A percentile compares a stretch with the other conserved stretches of the same genome.
These are phyloP conservation scores for Neoboletus magnificus DNA, from an alignment of 768 basidiomycete genomes.

Conservation along the genomic window DNA sequence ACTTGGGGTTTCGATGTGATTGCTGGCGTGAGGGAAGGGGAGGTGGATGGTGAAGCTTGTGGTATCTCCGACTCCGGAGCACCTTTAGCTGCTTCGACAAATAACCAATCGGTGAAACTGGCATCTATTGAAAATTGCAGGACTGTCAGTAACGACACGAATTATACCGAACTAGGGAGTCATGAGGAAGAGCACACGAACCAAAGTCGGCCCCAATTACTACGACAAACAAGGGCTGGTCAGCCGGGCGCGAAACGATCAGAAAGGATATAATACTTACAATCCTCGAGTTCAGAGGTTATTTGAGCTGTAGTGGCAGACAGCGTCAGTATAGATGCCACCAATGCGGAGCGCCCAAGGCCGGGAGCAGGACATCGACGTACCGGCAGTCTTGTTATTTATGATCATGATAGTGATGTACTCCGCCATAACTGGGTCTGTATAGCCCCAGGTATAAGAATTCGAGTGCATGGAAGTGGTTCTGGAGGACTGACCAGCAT, in stretches of 20 bases:
- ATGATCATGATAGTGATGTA: slow-evolving; percentile 95
- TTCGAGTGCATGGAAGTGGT: slow-evolving; percentile 2
- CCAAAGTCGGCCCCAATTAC: slow-evolving; percentile 84
- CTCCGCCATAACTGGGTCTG: slow-evolving; percentile 90
- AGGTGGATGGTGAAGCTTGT: slow-evolving; percentile 29
- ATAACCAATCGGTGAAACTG: slow-evolving; percentile 88
- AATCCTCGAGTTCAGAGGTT: slow-evolving; percentile 80
- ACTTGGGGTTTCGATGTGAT: slow-evolving; percentile 25
- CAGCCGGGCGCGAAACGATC: slow-evolving; percentile 7
- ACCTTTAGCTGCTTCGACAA: slow-evolving; percentile 73
- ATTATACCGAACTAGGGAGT: background rate
- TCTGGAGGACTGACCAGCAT: slow-evolving; percentile 54
- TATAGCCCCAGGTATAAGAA: slow-evolving; percentile 3
- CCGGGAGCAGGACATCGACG: slow-evolving; percentile 22
- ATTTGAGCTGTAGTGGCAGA: slow-evolving; percentile 61
- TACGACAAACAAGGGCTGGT: slow-evolving; percentile 19
- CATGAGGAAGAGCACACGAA: slow-evolving; percentile 32
- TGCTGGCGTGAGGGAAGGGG: slow-evolving; percentile 22
- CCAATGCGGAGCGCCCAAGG: background rate
- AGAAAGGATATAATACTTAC: slow-evolving; percentile 36
- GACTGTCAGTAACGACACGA: slow-evolving; percentile 1
- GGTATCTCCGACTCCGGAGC: slow-evolving; percentile 49
- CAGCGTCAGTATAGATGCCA: slow-evolving; percentile 3
- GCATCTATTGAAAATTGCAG: slow-evolving; percentile 48
- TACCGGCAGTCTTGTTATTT: slow-evolving; percentile 81